Evolutionary conservation across 2,329 filamentous ascomycete genomes (phyloP).

Genomic region (Esteya vermicola): DNA sequence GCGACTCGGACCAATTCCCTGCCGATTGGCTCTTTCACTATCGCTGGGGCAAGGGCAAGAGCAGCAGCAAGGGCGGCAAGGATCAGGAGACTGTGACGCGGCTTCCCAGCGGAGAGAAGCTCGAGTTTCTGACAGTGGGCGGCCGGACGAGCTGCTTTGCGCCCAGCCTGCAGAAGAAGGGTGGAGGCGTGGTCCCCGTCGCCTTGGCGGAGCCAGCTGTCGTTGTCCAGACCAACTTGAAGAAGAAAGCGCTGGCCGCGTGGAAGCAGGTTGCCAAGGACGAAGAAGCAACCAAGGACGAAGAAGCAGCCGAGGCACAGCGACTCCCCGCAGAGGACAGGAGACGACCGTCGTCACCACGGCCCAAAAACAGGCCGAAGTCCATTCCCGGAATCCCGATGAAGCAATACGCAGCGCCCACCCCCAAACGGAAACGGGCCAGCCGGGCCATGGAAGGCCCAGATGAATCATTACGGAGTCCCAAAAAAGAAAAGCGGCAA

Average conservation of each 20-base stretch:
- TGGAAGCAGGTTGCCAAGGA: conserved; percentile 8
- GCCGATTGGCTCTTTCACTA: conserved; percentile 78
- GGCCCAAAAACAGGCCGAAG: no score
- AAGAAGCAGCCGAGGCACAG: background rate
- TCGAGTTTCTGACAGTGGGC: conserved; percentile 78
- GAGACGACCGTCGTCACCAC: no score
- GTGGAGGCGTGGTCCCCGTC: conserved; percentile 24
- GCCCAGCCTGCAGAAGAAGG: conserved; percentile 75
- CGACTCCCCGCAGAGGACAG: background rate
- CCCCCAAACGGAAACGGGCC: no score
- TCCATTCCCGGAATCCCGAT: no score
- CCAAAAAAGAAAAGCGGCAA: background rate
- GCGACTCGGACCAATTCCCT: conserved; percentile 73
- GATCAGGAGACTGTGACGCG: conserved; percentile 43
- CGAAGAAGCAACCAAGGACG: conserved; percentile 2
- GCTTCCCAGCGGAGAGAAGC: conserved; percentile 72
- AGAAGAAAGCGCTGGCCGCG: conserved; percentile 12
- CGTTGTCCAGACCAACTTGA: conserved; percentile 11
- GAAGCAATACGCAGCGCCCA: no score
- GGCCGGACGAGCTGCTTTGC: conserved; percentile 85
- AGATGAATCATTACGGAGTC: background rate
- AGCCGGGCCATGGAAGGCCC: no score
- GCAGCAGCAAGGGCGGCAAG: no score
- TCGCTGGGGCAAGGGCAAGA: conserved; percentile 80
- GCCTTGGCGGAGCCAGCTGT: conserved; percentile 28